These are phyloP conservation scores for Mortierella sp. DNA, from an alignment of 371 early-diverging fungal species.

Conservation along the genomic window DNA sequence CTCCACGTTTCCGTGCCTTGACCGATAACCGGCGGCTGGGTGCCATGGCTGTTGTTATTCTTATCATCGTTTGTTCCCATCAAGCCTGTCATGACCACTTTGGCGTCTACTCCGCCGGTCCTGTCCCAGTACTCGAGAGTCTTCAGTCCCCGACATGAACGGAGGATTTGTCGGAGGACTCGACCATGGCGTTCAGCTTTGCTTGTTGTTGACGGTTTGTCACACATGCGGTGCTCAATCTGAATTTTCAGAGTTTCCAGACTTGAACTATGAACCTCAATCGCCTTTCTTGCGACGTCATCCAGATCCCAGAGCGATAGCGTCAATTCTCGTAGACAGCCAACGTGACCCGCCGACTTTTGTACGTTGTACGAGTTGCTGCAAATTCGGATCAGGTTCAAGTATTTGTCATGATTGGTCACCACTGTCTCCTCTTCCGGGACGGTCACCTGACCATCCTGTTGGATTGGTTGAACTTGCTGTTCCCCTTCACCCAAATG, in stretches of 20 bases:
- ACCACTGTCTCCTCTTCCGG: no score
- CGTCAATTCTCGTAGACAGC: constrained; percentile 3
- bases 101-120: neutral
- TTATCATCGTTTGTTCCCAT: neutral
- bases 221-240: neutral
- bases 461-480: no score
- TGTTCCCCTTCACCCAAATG: neutral
- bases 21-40: no score
- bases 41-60: neutral
- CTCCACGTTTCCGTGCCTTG: neutral
- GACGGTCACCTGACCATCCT: no score
- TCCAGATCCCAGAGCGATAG: constrained; percentile 2
- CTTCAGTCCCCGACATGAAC: neutral
- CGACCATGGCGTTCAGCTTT: constrained; percentile 6
- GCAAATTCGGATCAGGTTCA: neutral
- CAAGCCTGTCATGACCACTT: neutral
- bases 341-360: neutral
- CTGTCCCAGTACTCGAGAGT: neutral
- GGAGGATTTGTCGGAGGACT: neutral
- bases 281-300: neutral
- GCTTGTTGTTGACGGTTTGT: neutral
- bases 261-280: neutral
- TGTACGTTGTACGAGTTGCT: neutral
- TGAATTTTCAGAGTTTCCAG: constrained; percentile 13
- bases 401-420: neutral